Percentiles rank a stretch among this genome's conserved stretches.
Conservation (phyloP, 1,284 basidiomycete species). For the Ustilago esculenta region DNA sequence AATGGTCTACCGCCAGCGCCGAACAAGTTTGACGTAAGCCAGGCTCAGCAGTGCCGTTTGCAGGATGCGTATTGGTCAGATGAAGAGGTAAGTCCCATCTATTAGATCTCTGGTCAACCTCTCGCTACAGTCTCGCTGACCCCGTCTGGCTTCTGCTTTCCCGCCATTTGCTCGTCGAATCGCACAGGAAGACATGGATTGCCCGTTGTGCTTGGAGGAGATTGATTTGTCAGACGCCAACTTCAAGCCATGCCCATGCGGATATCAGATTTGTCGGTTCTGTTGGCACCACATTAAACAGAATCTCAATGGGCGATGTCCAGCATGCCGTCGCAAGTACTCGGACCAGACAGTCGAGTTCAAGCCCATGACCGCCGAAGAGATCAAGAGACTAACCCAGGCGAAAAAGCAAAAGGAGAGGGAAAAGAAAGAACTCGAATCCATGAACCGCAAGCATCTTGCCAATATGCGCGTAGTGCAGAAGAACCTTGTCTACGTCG, state of each 20-base stretch:
- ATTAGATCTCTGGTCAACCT: too few relatives aligned
- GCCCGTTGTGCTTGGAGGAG: constrained; percentile 97
- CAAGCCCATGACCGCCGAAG: constrained; percentile 92
- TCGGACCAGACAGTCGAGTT: constrained; percentile 93
- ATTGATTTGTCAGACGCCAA: constrained; percentile 99
- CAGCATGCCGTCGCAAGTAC: constrained; percentile 93
- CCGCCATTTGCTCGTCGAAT: background rate
- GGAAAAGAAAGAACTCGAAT: constrained; percentile 93
- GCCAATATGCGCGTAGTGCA: constrained; percentile 96
- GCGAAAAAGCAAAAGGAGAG: constrained; percentile 96
- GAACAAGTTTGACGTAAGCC: constrained; percentile 57
- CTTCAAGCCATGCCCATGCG: constrained; percentile 99
- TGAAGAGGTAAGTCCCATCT: constrained; percentile 74
- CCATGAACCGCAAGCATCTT: constrained; percentile 84
- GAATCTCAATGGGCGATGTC: constrained; percentile 94
- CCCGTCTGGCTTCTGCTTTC: background rate
- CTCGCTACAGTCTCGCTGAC: background rate
- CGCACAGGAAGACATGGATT: constrained; percentile 91
- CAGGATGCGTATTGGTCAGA: constrained; percentile 99
- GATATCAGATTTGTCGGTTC: constrained; percentile 99
- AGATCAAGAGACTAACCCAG: constrained; percentile 92
- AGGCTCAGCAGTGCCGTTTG: constrained; percentile 72
- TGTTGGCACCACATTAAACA: constrained; percentile 99
- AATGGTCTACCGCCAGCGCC: constrained; percentile 59
- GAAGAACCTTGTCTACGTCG: constrained; percentile 94